These are phyloP conservation scores for Phialophora chinensis DNA, from an alignment of 2,329 filamentous ascomycete species.

Conservation along the genomic window DNA sequence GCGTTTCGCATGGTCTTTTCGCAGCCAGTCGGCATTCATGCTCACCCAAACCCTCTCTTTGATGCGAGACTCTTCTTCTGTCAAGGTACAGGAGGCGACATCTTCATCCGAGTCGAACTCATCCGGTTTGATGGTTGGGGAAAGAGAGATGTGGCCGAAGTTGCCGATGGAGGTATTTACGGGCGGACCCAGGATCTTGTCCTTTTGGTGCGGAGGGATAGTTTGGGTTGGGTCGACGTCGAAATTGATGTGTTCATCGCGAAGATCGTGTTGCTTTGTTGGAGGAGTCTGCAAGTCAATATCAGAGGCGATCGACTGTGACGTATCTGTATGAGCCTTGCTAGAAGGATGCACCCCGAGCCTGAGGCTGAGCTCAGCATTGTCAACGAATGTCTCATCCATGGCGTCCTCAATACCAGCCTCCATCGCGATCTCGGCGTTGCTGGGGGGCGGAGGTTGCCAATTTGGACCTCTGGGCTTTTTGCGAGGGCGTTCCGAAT, in stretches of 20 bases:
- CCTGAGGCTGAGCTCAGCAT: slow-evolving; percentile 27
- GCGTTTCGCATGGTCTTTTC: slow-evolving; percentile 81
- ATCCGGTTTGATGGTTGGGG: slow-evolving; percentile 65
- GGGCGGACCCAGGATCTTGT: slow-evolving; percentile 31
- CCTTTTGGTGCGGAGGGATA: slow-evolving; percentile 15
- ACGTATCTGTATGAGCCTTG: background rate
- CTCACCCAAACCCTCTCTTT: slow-evolving; percentile 96
- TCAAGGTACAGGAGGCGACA: slow-evolving; percentile 78
- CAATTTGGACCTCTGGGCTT: slow-evolving; percentile 44
- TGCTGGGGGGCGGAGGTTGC: slow-evolving; percentile 59
- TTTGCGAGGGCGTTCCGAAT: slow-evolving; percentile 35
- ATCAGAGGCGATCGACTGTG: background rate
- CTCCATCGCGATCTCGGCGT: slow-evolving; percentile 65
- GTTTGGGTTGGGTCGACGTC: slow-evolving; percentile 25
- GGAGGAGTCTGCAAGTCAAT: background rate
- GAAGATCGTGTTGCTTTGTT: background rate
- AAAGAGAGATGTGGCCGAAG: slow-evolving; percentile 33
- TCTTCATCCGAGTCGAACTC: slow-evolving; percentile 92
- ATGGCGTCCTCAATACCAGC: slow-evolving; percentile 71
- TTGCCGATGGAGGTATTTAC: slow-evolving; percentile 36
- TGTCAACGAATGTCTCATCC: slow-evolving; percentile 63
- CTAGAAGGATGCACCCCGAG: background rate
- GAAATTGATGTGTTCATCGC: slow-evolving; percentile 40
- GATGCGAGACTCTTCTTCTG: slow-evolving; percentile 73
- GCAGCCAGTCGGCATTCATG: slow-evolving; percentile 91